These are phyloP conservation scores for Alternaria angustiovoidea DNA, from an alignment of 2,329 filamentous ascomycete genomes.

Conservation along the genomic window DNA sequence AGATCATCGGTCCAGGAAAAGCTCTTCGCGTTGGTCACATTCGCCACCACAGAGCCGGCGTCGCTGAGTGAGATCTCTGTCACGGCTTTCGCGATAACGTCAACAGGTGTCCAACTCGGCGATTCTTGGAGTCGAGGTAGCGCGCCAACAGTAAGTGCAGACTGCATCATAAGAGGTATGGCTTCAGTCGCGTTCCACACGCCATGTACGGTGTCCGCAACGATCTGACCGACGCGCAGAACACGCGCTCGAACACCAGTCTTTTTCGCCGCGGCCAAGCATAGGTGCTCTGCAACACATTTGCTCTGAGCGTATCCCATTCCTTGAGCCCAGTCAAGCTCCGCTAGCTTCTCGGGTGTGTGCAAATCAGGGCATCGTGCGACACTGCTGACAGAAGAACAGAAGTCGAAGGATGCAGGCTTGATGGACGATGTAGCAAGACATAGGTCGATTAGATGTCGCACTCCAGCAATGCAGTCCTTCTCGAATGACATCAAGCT, in stretches of 20 bases:
- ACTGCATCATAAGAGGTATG: constrained; percentile 60
- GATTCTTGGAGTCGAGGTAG: constrained; percentile 56
- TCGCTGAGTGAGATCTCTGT: constrained; percentile 34
- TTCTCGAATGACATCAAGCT: constrained; percentile 59
- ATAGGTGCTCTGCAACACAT: constrained; percentile 58
- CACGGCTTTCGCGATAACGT: constrained; percentile 36
- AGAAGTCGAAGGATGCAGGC: constrained; percentile 56
- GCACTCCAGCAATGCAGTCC: constrained; percentile 56
- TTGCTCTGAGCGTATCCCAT: constrained; percentile 64
- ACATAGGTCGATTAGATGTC: constrained; percentile 55
- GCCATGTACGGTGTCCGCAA: constrained; percentile 57
- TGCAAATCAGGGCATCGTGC: constrained; percentile 45
- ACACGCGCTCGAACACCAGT: constrained; percentile 34
- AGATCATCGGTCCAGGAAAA: constrained; percentile 64
- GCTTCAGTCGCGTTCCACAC: constrained; percentile 61
- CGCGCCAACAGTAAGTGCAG: constrained; percentile 56
- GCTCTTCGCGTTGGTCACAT: constrained; percentile 61
- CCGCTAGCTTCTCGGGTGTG: constrained; percentile 36
- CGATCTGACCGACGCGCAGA: constrained; percentile 55
- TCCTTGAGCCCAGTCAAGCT: constrained; percentile 54
- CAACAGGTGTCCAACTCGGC: constrained; percentile 44
- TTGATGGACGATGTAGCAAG: constrained; percentile 40
- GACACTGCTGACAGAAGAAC: constrained; percentile 57
- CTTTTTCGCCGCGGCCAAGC: constrained; percentile 23
- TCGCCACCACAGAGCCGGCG: constrained; percentile 53